These are phyloP conservation scores for Penicillium steckii DNA, from an alignment of 495 filamentous ascomycete species.

Conservation along the genomic window DNA sequence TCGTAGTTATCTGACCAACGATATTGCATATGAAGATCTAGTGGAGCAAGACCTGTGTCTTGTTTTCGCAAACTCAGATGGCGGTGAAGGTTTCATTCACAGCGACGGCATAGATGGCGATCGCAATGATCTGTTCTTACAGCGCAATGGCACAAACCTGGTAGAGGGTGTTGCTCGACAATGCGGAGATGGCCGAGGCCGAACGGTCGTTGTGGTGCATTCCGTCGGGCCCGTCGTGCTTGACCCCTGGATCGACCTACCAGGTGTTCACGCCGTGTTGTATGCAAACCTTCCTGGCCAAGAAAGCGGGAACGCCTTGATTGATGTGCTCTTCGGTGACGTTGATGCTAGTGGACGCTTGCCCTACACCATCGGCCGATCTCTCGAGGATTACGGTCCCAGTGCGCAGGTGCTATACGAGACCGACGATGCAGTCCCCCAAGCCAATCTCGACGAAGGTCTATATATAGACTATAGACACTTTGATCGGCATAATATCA, in stretches of 20 bases:
- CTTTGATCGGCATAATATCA: constrained; percentile 75
- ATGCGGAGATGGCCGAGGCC: constrained; percentile 66
- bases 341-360: constrained; percentile 83
- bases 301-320: constrained; percentile 83
- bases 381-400: constrained; percentile 77
- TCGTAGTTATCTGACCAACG: constrained; percentile 60
- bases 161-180: constrained; percentile 66
- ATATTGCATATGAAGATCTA: constrained; percentile 36
- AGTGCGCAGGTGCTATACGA: constrained; percentile 72
- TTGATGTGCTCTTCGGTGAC: constrained; percentile 81
- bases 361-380: constrained; percentile 88
- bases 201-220: constrained; percentile 84
- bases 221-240: constrained; percentile 84
- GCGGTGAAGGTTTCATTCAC: constrained; percentile 63
- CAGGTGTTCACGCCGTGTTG: constrained; percentile 76
- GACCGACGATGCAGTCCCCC: constrained; percentile 70
- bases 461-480: constrained; percentile 88
- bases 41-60: constrained; percentile 62
- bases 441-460: constrained; percentile 82
- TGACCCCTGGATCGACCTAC: constrained; percentile 80
- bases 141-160: constrained; percentile 75
- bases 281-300: constrained; percentile 88
- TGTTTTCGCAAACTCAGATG: constrained; percentile 61
- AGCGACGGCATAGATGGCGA: constrained; percentile 70
- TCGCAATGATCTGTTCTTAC: constrained; percentile 74